Conservation (phyloP, 441 rosid species). For the Breynia disticha region DNA sequence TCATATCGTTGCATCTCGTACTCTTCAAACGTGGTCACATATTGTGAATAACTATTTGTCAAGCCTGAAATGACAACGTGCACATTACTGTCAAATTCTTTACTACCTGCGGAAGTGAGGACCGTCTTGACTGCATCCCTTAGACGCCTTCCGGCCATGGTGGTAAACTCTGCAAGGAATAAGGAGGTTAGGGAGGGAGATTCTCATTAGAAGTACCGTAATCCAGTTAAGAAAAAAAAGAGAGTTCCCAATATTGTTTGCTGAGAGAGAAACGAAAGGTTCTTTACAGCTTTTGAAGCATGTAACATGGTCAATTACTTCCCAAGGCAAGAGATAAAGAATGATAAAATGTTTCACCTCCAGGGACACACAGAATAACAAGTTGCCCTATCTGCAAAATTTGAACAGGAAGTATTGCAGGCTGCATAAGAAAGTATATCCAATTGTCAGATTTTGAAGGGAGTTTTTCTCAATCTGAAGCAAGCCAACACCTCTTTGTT, state of each 20-base stretch:
- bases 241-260: too few relatives aligned
- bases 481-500: not conserved
- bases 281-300: not conserved
- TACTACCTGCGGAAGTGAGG: constrained; percentile 37
- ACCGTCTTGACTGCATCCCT: constrained; percentile 69
- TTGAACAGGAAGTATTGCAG: constrained; percentile 84
- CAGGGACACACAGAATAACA: constrained; percentile 81
- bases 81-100: constrained; percentile 33
- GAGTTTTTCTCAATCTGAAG: too few relatives aligned
- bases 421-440: constrained; percentile 34
- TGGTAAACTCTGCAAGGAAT: constrained; percentile 57
- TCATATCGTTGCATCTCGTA: constrained; percentile 86
- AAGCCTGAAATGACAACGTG: constrained; percentile 82
- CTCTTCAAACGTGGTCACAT: constrained; percentile 86
- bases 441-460: too few relatives aligned
- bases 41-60: constrained; percentile 84
- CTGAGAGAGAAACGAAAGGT: too few relatives aligned
- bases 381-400: constrained; percentile 74
- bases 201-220: not conserved
- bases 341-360: constrained; percentile 33
- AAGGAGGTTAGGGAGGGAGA: constrained; percentile 2
- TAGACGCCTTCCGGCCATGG: constrained; percentile 97
- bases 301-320: not conserved
- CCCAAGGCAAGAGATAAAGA: not conserved
- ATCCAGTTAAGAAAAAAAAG: not conserved